Evolutionary conservation across 164 flowering plant genomes (phyloP), one percentile per base, ranked within the genome.

Genomic region (Hamamelis virginiana): DNA sequence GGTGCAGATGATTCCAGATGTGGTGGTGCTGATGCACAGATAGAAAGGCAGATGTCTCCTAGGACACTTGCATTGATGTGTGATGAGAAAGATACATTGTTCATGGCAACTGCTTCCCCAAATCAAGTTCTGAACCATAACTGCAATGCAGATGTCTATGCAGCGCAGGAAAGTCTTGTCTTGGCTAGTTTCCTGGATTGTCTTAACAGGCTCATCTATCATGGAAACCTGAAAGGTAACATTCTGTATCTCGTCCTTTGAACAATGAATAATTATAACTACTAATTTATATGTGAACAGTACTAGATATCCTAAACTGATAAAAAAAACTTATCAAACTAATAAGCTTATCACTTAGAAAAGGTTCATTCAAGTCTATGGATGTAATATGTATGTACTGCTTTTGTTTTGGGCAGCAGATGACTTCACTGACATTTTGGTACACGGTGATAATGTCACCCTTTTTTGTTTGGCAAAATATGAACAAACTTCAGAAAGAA

Each of bases 11-110:
- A 87, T 38, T 78, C 83, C 25, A 74, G 69, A 64, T 76, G 84
- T 53, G 89, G 89, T 80, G 84, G 85, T 70, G 82, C 78, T 64
- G 92, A 87, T 68, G 69, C 44, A 10, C 84, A 82, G 67, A 84
- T 80, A 65, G 77, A 74, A 58, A 80, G 90, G 71, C 86, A 96
- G 21, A 84, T 91, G 91, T 92, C 98, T 72, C 98, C 98, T 22
- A 89, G 84, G 69, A 91, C 96, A 8, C 83, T 88, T 56, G 96
- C 96, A 46, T 74, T 92, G 70, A 89, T 89, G 96, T 92, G 98
- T 64, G 92, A 92, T 76, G 98, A 92, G 78, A 79, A 89, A 75
- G 96, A 91, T 59, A 76, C 96, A 23, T 78, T 89, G 82, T 88
- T 92, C 71, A 79, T 79, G 78, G 64, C 87, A 50, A 76, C 87